Percentiles rank a stretch among this genome's conserved stretches.
Evolutionary conservation across 371 early-diverging fungal genomes (phyloP).

Genomic region (Lichtheimia ramosa): DNA sequence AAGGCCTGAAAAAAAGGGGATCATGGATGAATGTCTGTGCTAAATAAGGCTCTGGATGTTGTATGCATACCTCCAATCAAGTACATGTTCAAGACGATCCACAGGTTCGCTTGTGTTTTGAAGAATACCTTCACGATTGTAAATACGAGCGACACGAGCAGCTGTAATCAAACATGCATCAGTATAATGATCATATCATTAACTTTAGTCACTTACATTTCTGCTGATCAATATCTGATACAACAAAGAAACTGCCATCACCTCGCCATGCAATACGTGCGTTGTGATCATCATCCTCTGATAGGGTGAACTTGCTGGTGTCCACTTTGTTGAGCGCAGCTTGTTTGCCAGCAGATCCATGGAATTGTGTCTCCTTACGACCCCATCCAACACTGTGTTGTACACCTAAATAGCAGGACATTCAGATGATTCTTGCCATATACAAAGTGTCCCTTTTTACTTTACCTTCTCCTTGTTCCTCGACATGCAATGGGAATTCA

Average conservation of each 20-base stretch:
- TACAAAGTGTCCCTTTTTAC: too few species aligned
- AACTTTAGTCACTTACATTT: constrained; percentile 41
- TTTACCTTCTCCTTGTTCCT: constrained; percentile 69
- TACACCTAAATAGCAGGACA: constrained; percentile 40
- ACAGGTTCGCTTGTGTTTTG: constrained; percentile 84
- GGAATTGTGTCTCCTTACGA: constrained; percentile 96
- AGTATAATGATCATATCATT: background rate
- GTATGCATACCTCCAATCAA: constrained; percentile 70
- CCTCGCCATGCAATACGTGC: constrained; percentile 92
- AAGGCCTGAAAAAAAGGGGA: constrained; percentile 55
- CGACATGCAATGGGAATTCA: constrained; percentile 72
- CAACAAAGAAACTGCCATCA: constrained; percentile 82
- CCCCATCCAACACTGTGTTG: constrained; percentile 96
- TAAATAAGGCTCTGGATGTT: too few species aligned
- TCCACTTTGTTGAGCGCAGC: constrained; percentile 66
- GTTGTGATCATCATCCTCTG: constrained; percentile 72
- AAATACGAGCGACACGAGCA: constrained; percentile 76
- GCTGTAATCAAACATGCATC: constrained; percentile 13
- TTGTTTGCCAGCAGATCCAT: constrained; percentile 87
- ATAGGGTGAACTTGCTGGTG: constrained; percentile 49
- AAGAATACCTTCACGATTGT: constrained; percentile 82
- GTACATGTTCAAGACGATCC: constrained; percentile 75
- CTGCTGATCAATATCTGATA: constrained; percentile 64
- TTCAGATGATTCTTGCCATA: background rate
- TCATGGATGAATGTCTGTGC: background rate